Base-by-base conservation (phyloP, 768 basidiomycete genomes). In the Agrocybe praecox region DNA sequence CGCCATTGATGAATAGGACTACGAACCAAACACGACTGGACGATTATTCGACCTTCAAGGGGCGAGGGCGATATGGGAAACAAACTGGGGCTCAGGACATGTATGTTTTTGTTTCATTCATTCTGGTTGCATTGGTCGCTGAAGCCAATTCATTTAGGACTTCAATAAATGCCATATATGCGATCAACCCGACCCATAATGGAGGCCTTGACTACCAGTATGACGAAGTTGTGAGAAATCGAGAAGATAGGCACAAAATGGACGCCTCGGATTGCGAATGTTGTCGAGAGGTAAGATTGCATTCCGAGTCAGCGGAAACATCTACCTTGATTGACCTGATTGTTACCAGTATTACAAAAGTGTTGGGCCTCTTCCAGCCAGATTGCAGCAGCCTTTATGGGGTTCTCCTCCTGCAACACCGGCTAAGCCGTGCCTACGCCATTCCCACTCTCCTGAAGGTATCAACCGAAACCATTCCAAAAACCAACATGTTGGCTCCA, bases 221-320 rank as follows among this genome's bases (percentile, higher is more conserved):
- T 64, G 88, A 94, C 44, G 86, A 88, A 48, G 91, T 93, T 15
- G 88, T 92, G 12, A 77, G 94, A 23, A 78, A 76, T 40, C 88
- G 80, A 63, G 81, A 82, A 17, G 82, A 84, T 32, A 77, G 95
- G 29, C 79, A 78, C 61, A 74, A 75, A 50, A 79, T 96, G 78
- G 79, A 89, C 49, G 94, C 82, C 3, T 84, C 80, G 1, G 91
- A 93, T 59, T 96, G 93, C 67, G 90, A 91, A 60, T 88, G 87
- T 57, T 96, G 94, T 68, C 82, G 77, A 40, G 88, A 87, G 48
- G 94, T 92, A 65, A 56, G 23, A 15, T 29, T 24, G 18, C 18
- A n/a, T 10, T 26, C 12, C 14, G 10, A 32, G 29, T n/a, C 29
- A 58, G 22, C 34, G 18, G 40, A n/a, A 46, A 32, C 33, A 15